Base-by-base conservation (phyloP, 208 protist species). In the Leishmania martiniquensis region DNA sequence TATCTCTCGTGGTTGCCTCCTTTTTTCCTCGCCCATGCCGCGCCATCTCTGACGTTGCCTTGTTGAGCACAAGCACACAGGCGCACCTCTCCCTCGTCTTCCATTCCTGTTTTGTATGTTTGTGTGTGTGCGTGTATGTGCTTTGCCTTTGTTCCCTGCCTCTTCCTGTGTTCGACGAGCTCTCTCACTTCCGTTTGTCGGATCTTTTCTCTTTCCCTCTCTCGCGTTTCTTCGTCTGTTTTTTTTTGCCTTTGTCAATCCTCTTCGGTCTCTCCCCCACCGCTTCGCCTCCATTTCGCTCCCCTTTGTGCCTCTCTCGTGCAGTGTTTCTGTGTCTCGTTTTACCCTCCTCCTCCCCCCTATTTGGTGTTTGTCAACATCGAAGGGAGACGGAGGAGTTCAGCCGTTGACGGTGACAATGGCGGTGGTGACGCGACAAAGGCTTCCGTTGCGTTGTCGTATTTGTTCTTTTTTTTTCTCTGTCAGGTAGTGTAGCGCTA, bases 301-400 rank as follows among this genome's bases (percentile, higher is more conserved):
- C 25, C 20, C 47, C 12, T 0, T 17, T 7, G 13, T 2, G 63
- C 9, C 1, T n/a, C 17, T 17, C 47, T 13, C 39, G 1, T 22
- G n/a, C n/a, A n/a, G n/a, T 68, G 42, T 29, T 13, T 67, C 13
- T 67, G 4, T 45, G 4, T 47, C 0, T 45, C 39, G n/a, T 32
- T 39, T 39, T 49, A 5, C 39, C 39, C 63, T 68, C 34, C 63
- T 68, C 39, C 63, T 68, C 63, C 39, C 63, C 47, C 34, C 63
- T 68, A 39, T 39, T 68, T 39, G 20, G 63, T 68, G 63, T 68
- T 68, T 7, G 17, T 68, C 22, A 39, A 68, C 63, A 68, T 68
- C 63, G 63, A 34, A 49, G 5, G 63, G 42, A 29, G 37, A 13
- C 4, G 63, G 63, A 32, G 6, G 20, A 47, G n/a, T 25, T 68